phyloP scores from a whole-genome alignment of 1,284 basidiomycete species.

The Boletus subluridellus region DNA sequence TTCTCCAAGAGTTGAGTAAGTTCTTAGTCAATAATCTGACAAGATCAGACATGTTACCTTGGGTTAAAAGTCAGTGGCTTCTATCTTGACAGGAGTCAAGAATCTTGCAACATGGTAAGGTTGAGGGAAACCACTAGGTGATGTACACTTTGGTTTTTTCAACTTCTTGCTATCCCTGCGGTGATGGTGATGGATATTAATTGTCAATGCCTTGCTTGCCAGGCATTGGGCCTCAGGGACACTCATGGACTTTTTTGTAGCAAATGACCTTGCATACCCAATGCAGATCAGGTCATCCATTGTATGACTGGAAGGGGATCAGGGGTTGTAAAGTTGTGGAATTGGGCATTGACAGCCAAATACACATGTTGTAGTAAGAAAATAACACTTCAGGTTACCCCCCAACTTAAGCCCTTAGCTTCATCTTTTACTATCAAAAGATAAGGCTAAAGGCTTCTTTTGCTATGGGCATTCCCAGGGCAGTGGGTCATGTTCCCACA shows the following conservation, averaged over 20 bases:
- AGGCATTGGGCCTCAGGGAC: background rate
- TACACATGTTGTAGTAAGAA: background rate
- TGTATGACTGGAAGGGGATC: too few relatives aligned
- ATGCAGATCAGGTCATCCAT: background rate
- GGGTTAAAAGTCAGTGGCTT: too few relatives aligned
- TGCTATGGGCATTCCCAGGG: too few relatives aligned
- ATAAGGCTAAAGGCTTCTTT: too few relatives aligned
- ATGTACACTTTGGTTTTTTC: background rate
- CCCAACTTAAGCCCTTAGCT: too few relatives aligned
- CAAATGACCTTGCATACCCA: background rate
- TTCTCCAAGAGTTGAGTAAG: too few relatives aligned
- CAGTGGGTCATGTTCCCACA: too few relatives aligned
- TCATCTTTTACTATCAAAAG: too few relatives aligned
- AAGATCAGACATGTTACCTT: too few relatives aligned
- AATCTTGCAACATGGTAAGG: too few relatives aligned
- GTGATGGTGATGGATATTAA: background rate
- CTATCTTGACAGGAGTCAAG: background rate
- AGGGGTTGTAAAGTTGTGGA: background rate
- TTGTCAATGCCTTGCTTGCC: background rate
- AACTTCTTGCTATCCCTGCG: background rate
- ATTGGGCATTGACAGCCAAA: background rate
- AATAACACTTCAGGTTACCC: too few relatives aligned
- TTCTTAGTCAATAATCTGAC: too few relatives aligned
- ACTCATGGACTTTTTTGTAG: background rate
- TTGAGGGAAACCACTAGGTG: background rate